Evolutionary conservation across 2,329 filamentous ascomycete genomes (phyloP), one percentile per base, ranked within the genome.

Genomic region (Cytospora piceae): DNA sequence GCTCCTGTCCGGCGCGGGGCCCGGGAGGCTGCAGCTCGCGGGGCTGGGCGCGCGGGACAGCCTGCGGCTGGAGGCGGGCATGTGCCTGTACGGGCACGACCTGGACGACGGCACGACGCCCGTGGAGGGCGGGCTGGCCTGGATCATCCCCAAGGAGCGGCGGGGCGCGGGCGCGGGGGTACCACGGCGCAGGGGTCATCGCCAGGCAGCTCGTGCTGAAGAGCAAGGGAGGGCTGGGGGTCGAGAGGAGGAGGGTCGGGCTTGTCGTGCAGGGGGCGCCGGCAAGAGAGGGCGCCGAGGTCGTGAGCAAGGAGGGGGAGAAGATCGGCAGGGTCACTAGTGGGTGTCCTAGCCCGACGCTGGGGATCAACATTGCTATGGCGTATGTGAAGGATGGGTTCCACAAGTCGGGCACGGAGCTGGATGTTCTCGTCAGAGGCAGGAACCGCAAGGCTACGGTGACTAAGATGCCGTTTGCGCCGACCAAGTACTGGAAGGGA

Each of bases 11-110:
- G 81, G 85, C 37, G 89, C 89, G 31, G 86, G 88, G 14, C 78
- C 82, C 3, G 82, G 84, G 68, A 79, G 78, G 60, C 82, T 97
- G 20, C 90, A 90, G 73, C 85, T 97, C 55, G 93, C 94, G 2
- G 95, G 95, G 3, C 85, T 99, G 0, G 95, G 94, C 12, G 93
- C 95, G 2, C 87, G 95, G 69, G 95, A 99, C 78, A 96, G 91
- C 68, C 87, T 99, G 67, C 89, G 95, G 56, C 87, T 99, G 34
- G 95, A 99, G 81, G 95, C 95, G 0, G 95, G 95, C 68, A 96
- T 99, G 94, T 99, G 95, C 78, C 85, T 99, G n/a, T 99, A 99
- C 80, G 95, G 95, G n/a, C 93, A 98, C 79, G 95, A 99, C 77
- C 86, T 99, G 46, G 89, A 96, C 76, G 94, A 97, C 75, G 77